Conservation (phyloP, 805 yeast species). For the Candida sanyiensis region DNA sequence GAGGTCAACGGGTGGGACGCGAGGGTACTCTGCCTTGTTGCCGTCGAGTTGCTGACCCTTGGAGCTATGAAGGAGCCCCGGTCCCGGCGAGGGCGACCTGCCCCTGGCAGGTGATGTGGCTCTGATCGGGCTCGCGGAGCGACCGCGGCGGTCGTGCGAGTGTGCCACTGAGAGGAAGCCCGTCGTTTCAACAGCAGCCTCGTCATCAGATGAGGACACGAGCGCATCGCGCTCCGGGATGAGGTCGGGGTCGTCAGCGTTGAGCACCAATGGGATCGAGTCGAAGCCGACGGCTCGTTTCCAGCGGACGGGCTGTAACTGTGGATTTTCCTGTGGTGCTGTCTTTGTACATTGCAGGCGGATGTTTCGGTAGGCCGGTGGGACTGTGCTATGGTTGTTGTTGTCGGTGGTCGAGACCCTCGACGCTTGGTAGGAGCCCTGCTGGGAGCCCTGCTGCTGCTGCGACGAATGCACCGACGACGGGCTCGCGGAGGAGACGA, state of each 20-base stretch:
- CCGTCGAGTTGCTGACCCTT: constrained; percentile 11
- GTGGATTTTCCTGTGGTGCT: not conserved
- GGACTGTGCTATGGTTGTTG: not conserved
- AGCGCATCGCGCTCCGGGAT: not conserved
- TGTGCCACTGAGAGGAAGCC: constrained; percentile 1
- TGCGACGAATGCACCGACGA: not conserved
- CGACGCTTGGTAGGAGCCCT: not conserved
- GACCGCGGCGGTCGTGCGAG: constrained; percentile 1
- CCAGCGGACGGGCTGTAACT: not conserved
- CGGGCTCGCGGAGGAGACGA: not conserved
- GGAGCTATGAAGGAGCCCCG: not conserved
- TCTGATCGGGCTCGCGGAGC: constrained; percentile 6
- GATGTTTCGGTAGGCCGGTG: constrained; percentile 4
- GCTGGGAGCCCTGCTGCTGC: not conserved
- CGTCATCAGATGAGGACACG: constrained; percentile 1
- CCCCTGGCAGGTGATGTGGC: constrained; percentile 3
- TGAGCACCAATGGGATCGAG: constrained; percentile 7
- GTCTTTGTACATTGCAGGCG: not conserved
- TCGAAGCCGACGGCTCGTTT: constrained; percentile 8
- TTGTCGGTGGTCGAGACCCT: no score
- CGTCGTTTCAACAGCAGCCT: no score
- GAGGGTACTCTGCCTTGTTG: constrained; percentile 22
- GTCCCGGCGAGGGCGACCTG: constrained; percentile 15
- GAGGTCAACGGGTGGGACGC: constrained; percentile 11
- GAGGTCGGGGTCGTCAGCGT: constrained; percentile 3